Conservation (phyloP, 352 stramenopile species). For the Phytophthora cactorum region DNA sequence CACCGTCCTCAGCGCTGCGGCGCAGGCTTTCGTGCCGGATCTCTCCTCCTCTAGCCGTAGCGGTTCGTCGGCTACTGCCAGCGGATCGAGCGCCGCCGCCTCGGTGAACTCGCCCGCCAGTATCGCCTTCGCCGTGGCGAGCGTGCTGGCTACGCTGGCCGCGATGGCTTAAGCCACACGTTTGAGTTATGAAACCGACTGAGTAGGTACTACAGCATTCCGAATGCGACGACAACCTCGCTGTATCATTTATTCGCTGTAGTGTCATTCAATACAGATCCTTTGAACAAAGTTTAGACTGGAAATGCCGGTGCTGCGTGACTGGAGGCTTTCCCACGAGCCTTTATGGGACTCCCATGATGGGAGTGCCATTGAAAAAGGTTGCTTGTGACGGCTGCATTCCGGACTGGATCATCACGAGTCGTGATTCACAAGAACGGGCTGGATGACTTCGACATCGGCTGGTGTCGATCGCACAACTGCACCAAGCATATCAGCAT, state of each 20-base stretch:
- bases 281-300: not conserved
- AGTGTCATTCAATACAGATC: conserved; percentile 31
- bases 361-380: no score
- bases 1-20: conserved; percentile 54
- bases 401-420: no score
- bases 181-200: conserved; percentile 6
- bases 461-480: no score
- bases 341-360: no score
- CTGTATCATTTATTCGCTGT: conserved; percentile 35
- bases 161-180: conserved; percentile 19
- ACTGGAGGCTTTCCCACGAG: no score
- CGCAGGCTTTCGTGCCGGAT: conserved; percentile 38
- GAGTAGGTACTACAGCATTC: conserved; percentile 16
- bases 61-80: conserved; percentile 24
- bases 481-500: no score
- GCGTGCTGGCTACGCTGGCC: conserved; percentile 20
- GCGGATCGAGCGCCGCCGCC: conserved; percentile 32
- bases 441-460: no score
- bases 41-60: conserved; percentile 26
- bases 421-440: no score
- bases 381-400: no score
- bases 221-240: conserved; percentile 23
- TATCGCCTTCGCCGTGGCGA: conserved; percentile 20
- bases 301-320: no score
- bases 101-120: conserved; percentile 19